Percentiles rank a stretch among this genome's conserved stretches.
Evolutionary conservation across 768 basidiomycete genomes (phyloP).

Genomic region (Pluteus cervinus): DNA sequence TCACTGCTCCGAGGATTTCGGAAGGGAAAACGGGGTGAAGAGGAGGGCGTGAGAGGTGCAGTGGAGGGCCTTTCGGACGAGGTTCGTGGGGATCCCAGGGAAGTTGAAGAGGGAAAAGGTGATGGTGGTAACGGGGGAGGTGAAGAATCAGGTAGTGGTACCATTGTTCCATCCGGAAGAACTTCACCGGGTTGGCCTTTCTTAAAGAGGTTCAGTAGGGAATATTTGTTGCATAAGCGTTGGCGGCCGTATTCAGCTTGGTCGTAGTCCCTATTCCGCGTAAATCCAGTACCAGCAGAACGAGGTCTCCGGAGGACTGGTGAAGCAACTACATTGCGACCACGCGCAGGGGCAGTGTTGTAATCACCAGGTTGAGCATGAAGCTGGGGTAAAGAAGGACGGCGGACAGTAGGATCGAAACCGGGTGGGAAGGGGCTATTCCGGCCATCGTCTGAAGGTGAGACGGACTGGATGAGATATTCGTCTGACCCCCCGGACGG

Average conservation of each 20-base stretch:
- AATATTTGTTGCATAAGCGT: slow-evolving; percentile 65
- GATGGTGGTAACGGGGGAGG: slow-evolving; percentile 11
- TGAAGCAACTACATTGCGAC: slow-evolving; percentile 25
- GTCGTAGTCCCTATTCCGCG: slow-evolving; percentile 25
- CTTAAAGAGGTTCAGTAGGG: slow-evolving; percentile 69
- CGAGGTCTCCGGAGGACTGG: slow-evolving; percentile 47
- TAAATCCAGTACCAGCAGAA: slow-evolving; percentile 67
- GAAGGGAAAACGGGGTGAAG: slow-evolving; percentile 16
- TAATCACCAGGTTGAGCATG: no score
- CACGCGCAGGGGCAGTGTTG: slow-evolving; percentile 23
- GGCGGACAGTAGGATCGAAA: slow-evolving; percentile 36
- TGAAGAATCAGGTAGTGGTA: slow-evolving; percentile 13
- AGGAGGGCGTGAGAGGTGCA: slow-evolving; percentile 14
- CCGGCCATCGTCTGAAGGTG: slow-evolving; percentile 23
- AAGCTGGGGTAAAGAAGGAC: slow-evolving; percentile 68
- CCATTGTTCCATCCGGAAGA: slow-evolving; percentile 10
- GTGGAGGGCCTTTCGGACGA: slow-evolving; percentile 14
- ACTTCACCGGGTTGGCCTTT: slow-evolving; percentile 42
- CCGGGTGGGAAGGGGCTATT: slow-evolving; percentile 22
- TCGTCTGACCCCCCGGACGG: no score
- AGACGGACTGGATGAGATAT: slow-evolving; percentile 14
- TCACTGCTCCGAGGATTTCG: slow-evolving; percentile 30
- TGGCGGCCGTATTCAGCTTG: slow-evolving; percentile 28
- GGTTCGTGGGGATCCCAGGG: slow-evolving; percentile 14
- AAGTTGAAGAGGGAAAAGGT: slow-evolving; percentile 20